These are phyloP conservation scores for Wilhelminamyces savonicus DNA, from an alignment of 805 yeast genomes.

Conservation along the genomic window DNA sequence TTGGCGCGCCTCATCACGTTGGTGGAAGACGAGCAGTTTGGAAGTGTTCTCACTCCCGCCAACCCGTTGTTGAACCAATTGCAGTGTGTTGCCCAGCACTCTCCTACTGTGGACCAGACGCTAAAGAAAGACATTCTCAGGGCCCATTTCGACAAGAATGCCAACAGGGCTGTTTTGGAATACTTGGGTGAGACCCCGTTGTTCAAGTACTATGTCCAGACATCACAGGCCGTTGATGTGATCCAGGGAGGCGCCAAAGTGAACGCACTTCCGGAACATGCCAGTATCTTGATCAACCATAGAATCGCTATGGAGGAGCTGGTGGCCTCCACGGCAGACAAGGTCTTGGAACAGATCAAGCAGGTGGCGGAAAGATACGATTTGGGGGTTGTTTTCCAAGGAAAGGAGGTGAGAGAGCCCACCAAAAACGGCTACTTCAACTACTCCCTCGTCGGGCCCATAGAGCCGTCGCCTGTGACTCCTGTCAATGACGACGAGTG, in stretches of 20 bases:
- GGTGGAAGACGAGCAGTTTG: conserved; percentile 54
- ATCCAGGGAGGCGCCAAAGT: conserved; percentile 33
- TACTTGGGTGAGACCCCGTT: conserved; percentile 11
- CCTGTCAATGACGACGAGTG: conserved; percentile 42
- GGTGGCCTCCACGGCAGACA: conserved; percentile 17
- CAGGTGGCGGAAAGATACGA: conserved; percentile 29
- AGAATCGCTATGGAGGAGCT: conserved; percentile 24
- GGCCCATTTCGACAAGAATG: conserved; percentile 29
- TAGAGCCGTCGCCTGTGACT: conserved; percentile 43
- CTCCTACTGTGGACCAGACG: conserved; percentile 11
- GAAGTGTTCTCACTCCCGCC: conserved; percentile 36
- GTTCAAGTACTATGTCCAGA: conserved; percentile 21
- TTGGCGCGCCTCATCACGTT: conserved; percentile 49
- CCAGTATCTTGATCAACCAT: conserved; percentile 24
- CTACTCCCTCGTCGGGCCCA: conserved; percentile 5
- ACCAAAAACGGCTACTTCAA: conserved; percentile 16
- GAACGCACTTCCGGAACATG: conserved; percentile 34
- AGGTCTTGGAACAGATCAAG: conserved; percentile 23
- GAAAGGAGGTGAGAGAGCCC: conserved; percentile 13
- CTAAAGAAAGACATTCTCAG: conserved; percentile 26
- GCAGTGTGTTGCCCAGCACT: conserved; percentile 59
- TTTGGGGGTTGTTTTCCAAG: conserved; percentile 29
- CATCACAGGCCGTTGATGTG: conserved; percentile 30
- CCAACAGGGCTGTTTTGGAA: conserved; percentile 21
- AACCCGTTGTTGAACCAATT: conserved; percentile 58